Evolutionary conservation across 768 basidiomycete genomes (phyloP).

Genomic region (Cystofilobasidium capitatum): DNA sequence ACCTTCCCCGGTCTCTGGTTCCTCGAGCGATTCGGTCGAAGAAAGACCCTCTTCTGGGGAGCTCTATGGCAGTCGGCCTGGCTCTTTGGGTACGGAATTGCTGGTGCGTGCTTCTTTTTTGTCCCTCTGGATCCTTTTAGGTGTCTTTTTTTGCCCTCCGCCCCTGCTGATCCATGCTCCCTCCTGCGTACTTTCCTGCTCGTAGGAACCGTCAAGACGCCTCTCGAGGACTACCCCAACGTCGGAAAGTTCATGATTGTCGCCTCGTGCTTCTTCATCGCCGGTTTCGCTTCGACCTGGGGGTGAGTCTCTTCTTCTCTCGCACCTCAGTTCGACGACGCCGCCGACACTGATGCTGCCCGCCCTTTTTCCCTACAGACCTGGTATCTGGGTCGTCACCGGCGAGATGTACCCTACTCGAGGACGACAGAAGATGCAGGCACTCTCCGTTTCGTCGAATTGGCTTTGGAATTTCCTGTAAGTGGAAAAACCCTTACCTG

Average conservation of each 20-base stretch:
- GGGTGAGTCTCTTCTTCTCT: background rate
- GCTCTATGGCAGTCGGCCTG: constrained; percentile 24
- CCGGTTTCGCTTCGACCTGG: constrained; percentile 56
- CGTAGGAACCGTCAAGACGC: no score
- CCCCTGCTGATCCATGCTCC: no score
- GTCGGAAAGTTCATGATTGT: constrained; percentile 45
- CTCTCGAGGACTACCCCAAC: constrained; percentile 46
- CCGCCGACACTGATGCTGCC: constrained; percentile 41
- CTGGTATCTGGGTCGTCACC: constrained; percentile 67
- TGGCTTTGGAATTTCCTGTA: background rate
- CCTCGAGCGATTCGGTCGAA: constrained; percentile 62
- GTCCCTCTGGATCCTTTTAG: background rate
- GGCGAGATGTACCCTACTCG: constrained; percentile 68
- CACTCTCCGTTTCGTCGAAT: constrained; percentile 2
- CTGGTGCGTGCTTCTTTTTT: no score
- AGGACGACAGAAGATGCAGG: constrained; percentile 40
- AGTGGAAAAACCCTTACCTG: background rate
- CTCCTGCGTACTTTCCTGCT: no score
- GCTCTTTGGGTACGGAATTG: constrained; percentile 4
- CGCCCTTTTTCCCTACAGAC: no score
- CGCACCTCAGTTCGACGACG: background rate
- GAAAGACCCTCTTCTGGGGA: constrained; percentile 56
- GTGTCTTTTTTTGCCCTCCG: background rate
- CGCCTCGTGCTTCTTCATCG: constrained; percentile 45
- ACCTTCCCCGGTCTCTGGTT: constrained; percentile 54